These are phyloP conservation scores for Malus sylvestris DNA, from an alignment of 306 rosid species.

Conservation along the genomic window DNA sequence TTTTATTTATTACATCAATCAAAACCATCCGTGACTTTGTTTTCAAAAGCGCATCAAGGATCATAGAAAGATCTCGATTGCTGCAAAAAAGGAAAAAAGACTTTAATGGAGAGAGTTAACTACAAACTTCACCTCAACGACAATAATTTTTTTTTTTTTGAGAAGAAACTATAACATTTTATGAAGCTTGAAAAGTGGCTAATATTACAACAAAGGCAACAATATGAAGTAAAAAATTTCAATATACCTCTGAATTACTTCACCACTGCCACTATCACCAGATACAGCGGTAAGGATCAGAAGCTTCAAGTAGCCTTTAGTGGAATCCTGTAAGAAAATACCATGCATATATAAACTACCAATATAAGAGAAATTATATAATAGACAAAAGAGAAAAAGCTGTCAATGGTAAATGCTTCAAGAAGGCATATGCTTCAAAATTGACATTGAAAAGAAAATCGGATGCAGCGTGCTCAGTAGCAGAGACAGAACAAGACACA, in stretches of 20 bases:
- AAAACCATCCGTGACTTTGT: slow-evolving; percentile 86
- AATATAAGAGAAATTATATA: neutral
- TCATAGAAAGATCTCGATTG: slow-evolving; percentile 99
- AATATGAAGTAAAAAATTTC: slow-evolving; percentile 5
- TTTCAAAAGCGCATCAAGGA: slow-evolving; percentile 92
- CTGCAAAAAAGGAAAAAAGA: slow-evolving; percentile 27
- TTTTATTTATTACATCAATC: slow-evolving; percentile 79
- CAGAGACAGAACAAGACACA: neutral
- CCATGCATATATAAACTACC: neutral
- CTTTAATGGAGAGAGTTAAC: neutral
- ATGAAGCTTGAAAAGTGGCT: slow-evolving; percentile 11
- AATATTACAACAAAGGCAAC: neutral
- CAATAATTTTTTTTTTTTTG: neutral
- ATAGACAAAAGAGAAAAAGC: neutral
- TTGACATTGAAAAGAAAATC: neutral
- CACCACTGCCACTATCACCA: slow-evolving; percentile 73
- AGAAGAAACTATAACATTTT: too few species aligned
- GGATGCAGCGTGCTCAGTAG: neutral
- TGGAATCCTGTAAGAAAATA: slow-evolving; percentile 63
- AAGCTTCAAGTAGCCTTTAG: slow-evolving; percentile 93
- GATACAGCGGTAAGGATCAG: slow-evolving; percentile 90
- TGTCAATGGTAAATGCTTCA: neutral
- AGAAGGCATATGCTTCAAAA: neutral
- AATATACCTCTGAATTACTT: slow-evolving; percentile 86
- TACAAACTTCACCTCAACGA: slow-evolving; percentile 7